Evolutionary conservation across 257 asterid species (phyloP), one percentile per base, ranked within the genome.

Genomic region (Coffea eugenioides): DNA sequence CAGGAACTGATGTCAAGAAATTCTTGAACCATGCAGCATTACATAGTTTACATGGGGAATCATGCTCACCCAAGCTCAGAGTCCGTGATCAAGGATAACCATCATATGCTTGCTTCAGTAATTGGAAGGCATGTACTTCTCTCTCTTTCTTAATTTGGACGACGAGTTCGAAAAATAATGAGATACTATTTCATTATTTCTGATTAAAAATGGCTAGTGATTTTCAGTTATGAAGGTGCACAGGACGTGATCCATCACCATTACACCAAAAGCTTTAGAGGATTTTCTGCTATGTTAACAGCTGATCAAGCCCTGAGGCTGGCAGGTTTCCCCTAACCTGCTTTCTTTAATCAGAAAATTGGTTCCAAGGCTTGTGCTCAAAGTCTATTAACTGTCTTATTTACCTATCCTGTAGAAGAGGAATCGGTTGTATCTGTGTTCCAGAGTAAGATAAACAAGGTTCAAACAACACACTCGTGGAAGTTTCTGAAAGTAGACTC

Each of bases 231-330:
- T 8, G 82, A 85, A 61, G 88, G 71, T 69, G 95, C 87, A 74
- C 71, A 65, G 39, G 86, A 83, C 59, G 87, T 82, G 57, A 86
- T 86, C 15, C 52, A 80, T 69, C 86, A 90, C 77, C 92, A 84
- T 81, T 90, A 88, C 76, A 82, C 89, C 3, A 86, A 81, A 80
- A 81, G 81, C 81, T 86, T 86, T 54, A 84, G 92, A 84, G 93
- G 94, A 36, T 91, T 89, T 82, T 91, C 96, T 6, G 96, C 92
- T 25, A 77, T 88, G 92, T 91, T 91, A 43, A 91, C 93, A 48
- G 65, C 84, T 39, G 81, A 86, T 82, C 93, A 88, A 87, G 92
- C 96, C 69, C 73, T 81, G 73, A 67, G 79, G 77, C 81, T 91
- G 25, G 71, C 87, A 81, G 89, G 93, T 90, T 59, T 48, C 68